These are phyloP conservation scores for Yarrowia sp. DNA, from an alignment of 805 yeast genomes.

Conservation along the genomic window DNA sequence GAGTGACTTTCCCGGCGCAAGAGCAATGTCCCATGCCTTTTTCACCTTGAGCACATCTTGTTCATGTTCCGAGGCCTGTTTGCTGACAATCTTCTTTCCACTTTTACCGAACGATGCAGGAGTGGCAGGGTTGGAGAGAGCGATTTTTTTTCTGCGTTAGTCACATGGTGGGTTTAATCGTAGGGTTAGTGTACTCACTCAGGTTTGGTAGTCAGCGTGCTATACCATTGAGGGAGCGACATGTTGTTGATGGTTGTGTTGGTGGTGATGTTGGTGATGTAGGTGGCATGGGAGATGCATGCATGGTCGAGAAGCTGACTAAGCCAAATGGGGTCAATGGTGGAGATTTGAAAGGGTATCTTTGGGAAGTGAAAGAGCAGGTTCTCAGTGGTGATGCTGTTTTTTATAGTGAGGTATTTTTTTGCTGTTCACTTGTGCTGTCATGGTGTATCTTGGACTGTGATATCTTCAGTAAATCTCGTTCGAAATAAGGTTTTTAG, in stretches of 20 bases:
- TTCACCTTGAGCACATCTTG: conserved; percentile 40
- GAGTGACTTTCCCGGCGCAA: conserved; percentile 76
- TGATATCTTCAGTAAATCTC: no score
- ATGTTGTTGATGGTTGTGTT: not conserved
- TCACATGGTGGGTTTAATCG: not conserved
- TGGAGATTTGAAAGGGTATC: no score
- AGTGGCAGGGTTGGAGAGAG: not conserved
- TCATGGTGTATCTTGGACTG: no score
- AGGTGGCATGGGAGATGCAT: conserved; percentile 8
- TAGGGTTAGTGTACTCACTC: not conserved
- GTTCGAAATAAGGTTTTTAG: no score
- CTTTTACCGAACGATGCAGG: conserved; percentile 15
- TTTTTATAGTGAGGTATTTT: no score
- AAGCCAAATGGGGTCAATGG: not conserved
- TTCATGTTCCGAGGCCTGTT: conserved; percentile 27
- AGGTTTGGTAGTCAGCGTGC: conserved; percentile 14
- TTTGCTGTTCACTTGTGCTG: no score
- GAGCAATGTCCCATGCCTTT: conserved; percentile 85
- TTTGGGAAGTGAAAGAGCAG: not conserved
- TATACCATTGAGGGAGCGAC: conserved; percentile 13
- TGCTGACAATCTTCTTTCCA: conserved; percentile 22
- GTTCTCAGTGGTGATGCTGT: not conserved
- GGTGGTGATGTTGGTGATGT: no score
- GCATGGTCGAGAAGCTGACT: not conserved
- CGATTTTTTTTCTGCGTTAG: conserved; percentile 16